Evolutionary conservation across 192 early-diverging fungal species (phyloP).

Genomic region (Neocallimastix lanati): DNA sequence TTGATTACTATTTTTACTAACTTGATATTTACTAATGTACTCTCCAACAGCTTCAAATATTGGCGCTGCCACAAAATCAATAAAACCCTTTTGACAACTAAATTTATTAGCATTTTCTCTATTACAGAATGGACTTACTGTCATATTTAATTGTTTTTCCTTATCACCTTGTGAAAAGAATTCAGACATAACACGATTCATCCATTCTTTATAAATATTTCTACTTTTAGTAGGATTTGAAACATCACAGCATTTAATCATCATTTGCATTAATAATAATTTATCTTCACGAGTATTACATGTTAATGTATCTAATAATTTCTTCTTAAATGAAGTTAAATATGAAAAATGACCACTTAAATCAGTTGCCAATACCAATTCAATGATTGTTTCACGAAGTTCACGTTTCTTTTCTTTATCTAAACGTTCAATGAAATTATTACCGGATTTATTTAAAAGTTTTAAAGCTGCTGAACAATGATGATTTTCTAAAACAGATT

Average conservation of each 20-base stretch:
- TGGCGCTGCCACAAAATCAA: background rate
- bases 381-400: background rate
- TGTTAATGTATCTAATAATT: background rate
- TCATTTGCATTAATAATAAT: background rate
- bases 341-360: background rate
- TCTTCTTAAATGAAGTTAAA: background rate
- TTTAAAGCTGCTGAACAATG: background rate
- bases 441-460: background rate
- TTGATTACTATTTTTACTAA: background rate
- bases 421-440: background rate
- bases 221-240: background rate
- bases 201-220: background rate
- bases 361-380: background rate
- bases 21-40: background rate
- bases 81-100: background rate
- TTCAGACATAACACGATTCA: background rate
- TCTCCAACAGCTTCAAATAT: background rate
- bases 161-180: background rate
- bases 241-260: background rate
- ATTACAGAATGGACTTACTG: background rate
- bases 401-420: background rate
- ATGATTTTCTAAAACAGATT: background rate
- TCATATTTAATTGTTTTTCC: background rate
- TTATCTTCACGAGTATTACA: background rate
- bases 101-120: background rate